Base-by-base conservation (phyloP, 2,329 filamentous ascomycete species). In the Colletotrichum sp. region DNA sequence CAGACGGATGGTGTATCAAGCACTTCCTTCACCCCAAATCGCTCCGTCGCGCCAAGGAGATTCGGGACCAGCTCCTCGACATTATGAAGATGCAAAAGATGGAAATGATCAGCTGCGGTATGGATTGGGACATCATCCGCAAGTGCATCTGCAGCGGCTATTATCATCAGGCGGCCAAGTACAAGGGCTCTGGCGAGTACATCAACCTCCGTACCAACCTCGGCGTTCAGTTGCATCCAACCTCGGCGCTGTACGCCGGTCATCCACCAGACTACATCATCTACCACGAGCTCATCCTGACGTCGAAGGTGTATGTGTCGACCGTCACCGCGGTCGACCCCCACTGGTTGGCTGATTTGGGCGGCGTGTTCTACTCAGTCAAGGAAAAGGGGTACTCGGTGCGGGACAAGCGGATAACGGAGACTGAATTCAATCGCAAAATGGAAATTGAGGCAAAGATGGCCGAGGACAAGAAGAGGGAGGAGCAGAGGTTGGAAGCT, bases 141-240 rank as follows among this genome's bases (percentile, higher is more conserved):
- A 96, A 97, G 85, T 99, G 96, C 84, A 98, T 99, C 82, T 99
- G 98, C 88, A 96, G 95, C 0, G 97, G 97, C 15, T 99, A 98
- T 88, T 99, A 99, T 86, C 96, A 99, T 82, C 97, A 99, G 87
- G 97, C 97, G 8, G 97, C 97, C 34, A 96, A 96, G 81, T 96
- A 98, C 78, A 98, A 98, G 86, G 98, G 97, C 4, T 95, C 98
- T 18, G 97, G 97, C 80, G 98, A 99, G 86, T 99, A 99, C 87
- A 94, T 98, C 86, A 99, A 99, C 84, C 89, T 99, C 44, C 94
- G 97, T 26, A 99, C 97, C 1, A 97, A 95, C 81, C 96, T 99
- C 5, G 96, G 95, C 2, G 95, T 99, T 71, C 96, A 98, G 83
- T 89, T 99, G 34, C 98, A 99, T 83, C 97, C 97, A 2, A 99